These are phyloP conservation scores for Rhizopogon vesiculosus DNA, from an alignment of 768 basidiomycete genomes.

Conservation along the genomic window DNA sequence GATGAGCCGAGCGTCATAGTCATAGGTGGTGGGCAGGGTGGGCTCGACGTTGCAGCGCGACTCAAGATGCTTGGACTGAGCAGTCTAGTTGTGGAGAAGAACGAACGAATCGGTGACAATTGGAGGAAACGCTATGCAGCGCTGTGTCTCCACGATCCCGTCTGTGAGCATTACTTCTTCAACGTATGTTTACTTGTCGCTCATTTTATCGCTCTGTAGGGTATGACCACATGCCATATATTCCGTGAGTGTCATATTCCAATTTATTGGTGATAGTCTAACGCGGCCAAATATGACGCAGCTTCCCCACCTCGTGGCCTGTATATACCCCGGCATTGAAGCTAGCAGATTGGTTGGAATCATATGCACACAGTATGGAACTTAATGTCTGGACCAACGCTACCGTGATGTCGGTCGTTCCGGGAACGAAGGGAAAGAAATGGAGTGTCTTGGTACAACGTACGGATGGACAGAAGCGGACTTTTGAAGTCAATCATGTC, in stretches of 20 bases:
- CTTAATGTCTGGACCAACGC: constrained; percentile 63
- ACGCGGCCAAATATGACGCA: constrained; percentile 10
- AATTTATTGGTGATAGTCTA: neutral
- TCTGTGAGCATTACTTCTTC: constrained; percentile 18
- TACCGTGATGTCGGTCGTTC: constrained; percentile 19
- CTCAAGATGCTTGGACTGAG: constrained; percentile 29
- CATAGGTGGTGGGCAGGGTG: constrained; percentile 48
- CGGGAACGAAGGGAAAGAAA: constrained; percentile 29
- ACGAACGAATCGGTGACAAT: constrained; percentile 24
- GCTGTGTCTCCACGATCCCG: constrained; percentile 27
- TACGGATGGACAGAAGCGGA: constrained; percentile 28
- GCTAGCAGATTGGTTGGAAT: constrained; percentile 67
- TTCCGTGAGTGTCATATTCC: constrained; percentile 38
- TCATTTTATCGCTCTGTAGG: constrained; percentile 18
- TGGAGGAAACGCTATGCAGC: constrained; percentile 47
- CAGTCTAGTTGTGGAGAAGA: too few relatives aligned
- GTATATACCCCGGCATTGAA: constrained; percentile 49
- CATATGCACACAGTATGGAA: constrained; percentile 55
- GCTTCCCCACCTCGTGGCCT: constrained; percentile 59
- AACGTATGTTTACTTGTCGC: neutral
- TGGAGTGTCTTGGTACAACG: constrained; percentile 42
- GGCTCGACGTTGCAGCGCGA: constrained; percentile 52
- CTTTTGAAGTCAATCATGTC: constrained; percentile 44
- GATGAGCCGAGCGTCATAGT: constrained; percentile 34
- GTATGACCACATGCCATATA: constrained; percentile 47